Conservation (phyloP, 2,329 filamentous ascomycete species). For the Talaromyces rugulosus region DNA sequence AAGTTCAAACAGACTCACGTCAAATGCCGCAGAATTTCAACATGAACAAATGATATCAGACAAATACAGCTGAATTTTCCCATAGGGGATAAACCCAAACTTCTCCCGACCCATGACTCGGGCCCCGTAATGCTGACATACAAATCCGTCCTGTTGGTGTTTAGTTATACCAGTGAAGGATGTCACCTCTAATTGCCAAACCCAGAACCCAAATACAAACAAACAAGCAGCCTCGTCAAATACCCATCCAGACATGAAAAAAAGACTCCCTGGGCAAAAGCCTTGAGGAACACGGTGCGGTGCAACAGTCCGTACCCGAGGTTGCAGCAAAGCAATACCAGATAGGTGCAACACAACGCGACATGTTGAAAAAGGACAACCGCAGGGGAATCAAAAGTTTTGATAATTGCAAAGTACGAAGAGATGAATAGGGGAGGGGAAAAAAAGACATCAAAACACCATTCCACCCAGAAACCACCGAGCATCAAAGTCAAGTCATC, state of each 20-base stretch:
- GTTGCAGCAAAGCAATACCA: not conserved
- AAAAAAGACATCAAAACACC: slow-evolving; percentile 8
- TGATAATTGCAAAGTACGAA: not conserved
- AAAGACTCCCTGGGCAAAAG: not conserved
- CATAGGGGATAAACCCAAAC: not conserved
- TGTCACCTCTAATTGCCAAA: slow-evolving; percentile 26
- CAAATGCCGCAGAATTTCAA: not conserved
- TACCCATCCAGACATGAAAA: slow-evolving; percentile 1
- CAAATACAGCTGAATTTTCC: not conserved
- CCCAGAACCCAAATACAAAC: slow-evolving; percentile 20
- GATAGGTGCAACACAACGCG: not conserved
- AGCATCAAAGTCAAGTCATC: slow-evolving; percentile 24
- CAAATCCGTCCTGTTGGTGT: slow-evolving; percentile 4
- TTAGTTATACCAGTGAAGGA: slow-evolving; percentile 34
- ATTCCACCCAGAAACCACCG: slow-evolving; percentile 15
- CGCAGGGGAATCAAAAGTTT: slow-evolving; percentile 8
- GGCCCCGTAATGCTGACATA: not conserved
- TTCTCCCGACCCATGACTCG: not conserved
- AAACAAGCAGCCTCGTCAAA: slow-evolving; percentile 6
- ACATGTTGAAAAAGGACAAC: not conserved
- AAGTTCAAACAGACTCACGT: not conserved
- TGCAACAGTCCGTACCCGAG: not conserved
- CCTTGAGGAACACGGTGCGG: not conserved
- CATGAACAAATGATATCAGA: not conserved
- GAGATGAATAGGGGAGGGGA: not conserved